These are phyloP conservation scores for Beta lomatogona DNA, from an alignment of 179 eudicot species.

Conservation along the genomic window DNA sequence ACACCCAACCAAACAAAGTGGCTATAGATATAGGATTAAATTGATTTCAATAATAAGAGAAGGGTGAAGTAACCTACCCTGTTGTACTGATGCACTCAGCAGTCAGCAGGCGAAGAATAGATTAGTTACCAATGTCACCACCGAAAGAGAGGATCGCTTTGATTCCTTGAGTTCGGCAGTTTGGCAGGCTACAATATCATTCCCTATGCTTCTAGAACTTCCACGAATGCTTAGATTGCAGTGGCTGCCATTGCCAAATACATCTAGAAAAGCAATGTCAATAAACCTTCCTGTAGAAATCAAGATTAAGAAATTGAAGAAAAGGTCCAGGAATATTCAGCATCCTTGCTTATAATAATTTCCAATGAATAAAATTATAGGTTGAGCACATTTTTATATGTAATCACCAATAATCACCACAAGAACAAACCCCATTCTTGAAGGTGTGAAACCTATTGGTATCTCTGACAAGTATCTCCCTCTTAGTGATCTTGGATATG, in stretches of 20 bases:
- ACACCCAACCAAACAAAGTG: too few species aligned
- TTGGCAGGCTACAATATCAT: too few species aligned
- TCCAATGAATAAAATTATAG: neutral
- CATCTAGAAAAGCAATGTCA: neutral
- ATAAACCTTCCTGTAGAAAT: neutral
- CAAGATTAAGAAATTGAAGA: neutral
- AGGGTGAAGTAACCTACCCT: neutral
- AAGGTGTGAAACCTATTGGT: slow-evolving; percentile 82
- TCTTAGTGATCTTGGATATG: slow-evolving; percentile 61
- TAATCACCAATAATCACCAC: slow-evolving; percentile 88
- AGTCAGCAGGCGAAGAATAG: too few species aligned
- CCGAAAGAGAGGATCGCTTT: too few species aligned
- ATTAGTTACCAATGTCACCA: too few species aligned
- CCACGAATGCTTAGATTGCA: too few species aligned
- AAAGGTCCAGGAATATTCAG: neutral
- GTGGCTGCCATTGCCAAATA: neutral
- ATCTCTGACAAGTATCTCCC: slow-evolving; percentile 75
- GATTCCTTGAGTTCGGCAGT: too few species aligned
- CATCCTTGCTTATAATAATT: neutral
- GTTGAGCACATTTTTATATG: neutral
- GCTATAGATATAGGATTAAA: too few species aligned
- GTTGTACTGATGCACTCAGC: too few species aligned
- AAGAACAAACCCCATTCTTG: slow-evolving; percentile 67
- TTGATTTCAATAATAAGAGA: neutral
- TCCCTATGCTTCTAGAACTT: too few species aligned